Conservation (phyloP, 2,329 filamentous ascomycete species). For the Colletotrichum echinochloae region DNA sequence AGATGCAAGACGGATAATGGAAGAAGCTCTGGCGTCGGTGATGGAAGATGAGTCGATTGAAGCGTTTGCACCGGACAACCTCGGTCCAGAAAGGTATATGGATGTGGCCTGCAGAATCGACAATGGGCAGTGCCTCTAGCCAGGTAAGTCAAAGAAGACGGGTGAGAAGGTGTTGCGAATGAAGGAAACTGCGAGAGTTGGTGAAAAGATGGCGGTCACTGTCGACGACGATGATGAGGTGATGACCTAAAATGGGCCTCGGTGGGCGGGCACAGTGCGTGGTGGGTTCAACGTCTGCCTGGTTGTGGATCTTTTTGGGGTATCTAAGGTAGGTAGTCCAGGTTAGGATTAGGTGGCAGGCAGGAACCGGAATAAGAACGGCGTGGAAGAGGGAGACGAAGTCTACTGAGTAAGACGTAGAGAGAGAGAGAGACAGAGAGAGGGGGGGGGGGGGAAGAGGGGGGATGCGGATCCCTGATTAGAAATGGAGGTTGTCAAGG, state of each 20-base stretch:
- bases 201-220: neutral
- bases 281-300: constrained; percentile 2
- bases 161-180: too few species aligned
- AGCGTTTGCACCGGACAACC: neutral
- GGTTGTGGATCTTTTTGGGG: neutral
- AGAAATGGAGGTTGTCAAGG: constrained; percentile 2
- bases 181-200: neutral
- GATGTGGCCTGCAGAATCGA: neutral
- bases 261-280: neutral
- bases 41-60: neutral
- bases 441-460: too few species aligned
- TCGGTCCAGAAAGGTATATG: neutral
- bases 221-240: neutral
- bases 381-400: neutral
- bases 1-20: neutral
- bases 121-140: neutral
- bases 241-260: neutral
- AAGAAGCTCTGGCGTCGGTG: neutral
- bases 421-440: neutral
- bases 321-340: neutral
- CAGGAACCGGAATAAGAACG: neutral
- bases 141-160: neutral
- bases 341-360: constrained; percentile 6
- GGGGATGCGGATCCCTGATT: neutral
- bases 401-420: neutral